These are phyloP conservation scores for Cystobasidiaceae sp. DNA, from an alignment of 1,284 basidiomycete species.

Conservation along the genomic window DNA sequence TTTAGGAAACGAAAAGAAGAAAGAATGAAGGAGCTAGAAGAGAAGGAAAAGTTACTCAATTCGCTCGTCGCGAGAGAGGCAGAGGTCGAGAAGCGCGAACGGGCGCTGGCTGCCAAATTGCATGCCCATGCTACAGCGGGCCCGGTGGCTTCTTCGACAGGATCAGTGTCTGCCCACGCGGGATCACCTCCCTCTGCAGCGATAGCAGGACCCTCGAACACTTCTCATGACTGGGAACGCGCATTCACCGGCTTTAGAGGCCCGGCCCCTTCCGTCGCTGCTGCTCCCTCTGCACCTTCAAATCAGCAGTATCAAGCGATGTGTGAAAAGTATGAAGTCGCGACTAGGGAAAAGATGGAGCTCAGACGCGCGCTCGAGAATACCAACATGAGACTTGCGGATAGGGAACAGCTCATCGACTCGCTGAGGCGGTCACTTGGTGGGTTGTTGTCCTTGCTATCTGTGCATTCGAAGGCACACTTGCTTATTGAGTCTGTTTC, in stretches of 20 bases:
- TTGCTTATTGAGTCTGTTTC: neutral
- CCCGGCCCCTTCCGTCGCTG: no score
- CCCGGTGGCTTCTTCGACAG: no score
- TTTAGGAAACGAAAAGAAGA: constrained; percentile 33
- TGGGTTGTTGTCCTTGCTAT: neutral
- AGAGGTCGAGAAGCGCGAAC: neutral
- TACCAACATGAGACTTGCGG: neutral
- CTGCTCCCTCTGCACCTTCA: no score
- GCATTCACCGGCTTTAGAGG: no score
- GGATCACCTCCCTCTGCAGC: no score
- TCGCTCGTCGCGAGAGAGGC: constrained; percentile 1
- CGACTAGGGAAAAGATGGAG: neutral
- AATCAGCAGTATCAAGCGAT: no score
- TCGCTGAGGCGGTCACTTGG: neutral
- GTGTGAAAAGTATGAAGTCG: neutral
- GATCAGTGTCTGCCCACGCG: no score
- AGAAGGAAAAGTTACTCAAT: constrained; percentile 25
- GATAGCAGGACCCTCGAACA: no score
- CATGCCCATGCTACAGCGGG: neutral
- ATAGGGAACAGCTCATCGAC: neutral
- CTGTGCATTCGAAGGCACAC: no score
- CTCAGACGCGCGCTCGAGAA: neutral
- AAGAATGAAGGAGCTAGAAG: constrained; percentile 26
- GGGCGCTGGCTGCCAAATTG: neutral
- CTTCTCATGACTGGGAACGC: no score